Base-by-base conservation (phyloP, 192 early-diverging fungal species). In the Fimicolochytrium jonesii region DNA sequence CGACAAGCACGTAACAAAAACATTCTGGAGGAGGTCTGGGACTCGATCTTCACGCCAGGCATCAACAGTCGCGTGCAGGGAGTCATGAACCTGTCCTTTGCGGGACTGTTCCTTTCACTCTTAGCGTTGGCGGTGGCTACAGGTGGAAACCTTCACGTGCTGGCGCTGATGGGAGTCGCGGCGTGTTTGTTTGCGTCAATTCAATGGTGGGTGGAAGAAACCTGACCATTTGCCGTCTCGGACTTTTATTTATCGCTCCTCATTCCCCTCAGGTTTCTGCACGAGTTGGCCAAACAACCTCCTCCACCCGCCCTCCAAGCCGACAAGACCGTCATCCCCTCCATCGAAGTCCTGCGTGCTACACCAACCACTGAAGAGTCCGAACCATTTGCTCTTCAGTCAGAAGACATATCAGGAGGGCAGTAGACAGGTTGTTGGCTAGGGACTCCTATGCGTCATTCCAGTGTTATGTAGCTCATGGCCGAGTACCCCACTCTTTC, bases 181-280 rank as follows among this genome's bases (percentile, higher is more conserved):
- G 42, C 31, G 1, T 62, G 64, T 34, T 60, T 77, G 43, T 77
- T 77, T 61, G 59, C 45, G 9, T 61, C 57, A 4, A 59, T 77
- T 2, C 72, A 77, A 41, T 77, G 75, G 75, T 77, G 32, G 34
- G 71, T 61, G n/a, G n/a, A n/a, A n/a, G n/a, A n/a, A n/a, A n/a
- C n/a, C n/a, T n/a, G n/a, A 41, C 9, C 37, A 11, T n/a, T 11
- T 41, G 37, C 37, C 37, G 39, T 44, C 9, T n/a, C n/a, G 37
- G 9, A n/a, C 48, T 11, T 50, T 11, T 18, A 28, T 11, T 23
- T 28, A 50, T 11, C 18, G 15, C 25, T 28, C 9, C 9, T 50
- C 18, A 9, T 34, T 50, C 9, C 18, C 31, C 10, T 7, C 48
- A 50, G 48, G 48, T 50, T 50, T 50, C 31, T 50, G 9, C 9